Base-by-base conservation (phyloP, 768 basidiomycete genomes). In the Boletus edulis region DNA sequence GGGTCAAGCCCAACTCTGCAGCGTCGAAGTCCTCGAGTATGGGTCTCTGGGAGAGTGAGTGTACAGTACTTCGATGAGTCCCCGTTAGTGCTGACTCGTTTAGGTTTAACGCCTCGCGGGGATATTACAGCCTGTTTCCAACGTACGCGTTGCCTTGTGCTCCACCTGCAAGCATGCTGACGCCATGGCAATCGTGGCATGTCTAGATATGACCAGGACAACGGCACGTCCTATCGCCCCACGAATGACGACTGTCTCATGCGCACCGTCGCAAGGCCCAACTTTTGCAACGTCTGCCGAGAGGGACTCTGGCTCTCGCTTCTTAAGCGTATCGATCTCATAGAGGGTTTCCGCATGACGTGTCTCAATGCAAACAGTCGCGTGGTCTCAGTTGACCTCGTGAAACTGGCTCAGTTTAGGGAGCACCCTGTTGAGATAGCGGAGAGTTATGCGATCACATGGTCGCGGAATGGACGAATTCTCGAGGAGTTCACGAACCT, bases 161-260 rank as follows among this genome's bases (percentile, higher is more conserved):
- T 46, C 24, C 27, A 2, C 15, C 27, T 7, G 5, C 24, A 3
- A 17, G 17, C 18, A 8, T 29, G 15, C 50, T 57, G 20, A 52
- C 35, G 13, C 5, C 43, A 40, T 11, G 13, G 0, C 29, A 29
- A 29, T 29, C 42, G 43, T 9, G 13, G 1, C 22, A 20, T 24
- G 20, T 41, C 18, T 57, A 89, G 87, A 18, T 90, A 79, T 64
- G 76, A 84, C 34, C 67, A 73, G 38, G 50, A 68, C 50, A 89
- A 91, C 61, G 67, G 69, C 49, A 90, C 86, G 0, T 79, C 81
- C 4, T 91, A 87, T 69, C 81, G 90, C n/a, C 90, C 90, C 4
- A 91, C 89, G 3, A 89, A 90, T 59, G 84, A 89, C 56, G 86
- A 84, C 67, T 91, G 90, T 65, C 81, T 91, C 45, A 91, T 92